Conservation (phyloP, 2,329 filamentous ascomycete genomes). For the Stagonosporopsis vannaccii region DNA sequence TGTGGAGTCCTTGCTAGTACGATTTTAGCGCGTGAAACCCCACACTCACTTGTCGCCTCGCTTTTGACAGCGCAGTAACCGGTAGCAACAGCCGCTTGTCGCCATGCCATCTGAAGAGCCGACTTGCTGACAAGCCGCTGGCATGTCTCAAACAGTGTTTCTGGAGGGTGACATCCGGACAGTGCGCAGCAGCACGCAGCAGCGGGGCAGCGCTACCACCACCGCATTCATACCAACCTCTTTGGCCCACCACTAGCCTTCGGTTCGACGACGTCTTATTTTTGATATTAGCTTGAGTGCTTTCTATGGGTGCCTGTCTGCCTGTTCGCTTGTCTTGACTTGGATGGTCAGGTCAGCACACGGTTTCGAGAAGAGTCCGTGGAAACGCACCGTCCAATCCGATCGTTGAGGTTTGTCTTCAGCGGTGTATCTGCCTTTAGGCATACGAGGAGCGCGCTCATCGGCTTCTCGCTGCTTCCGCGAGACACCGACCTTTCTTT, state of each 20-base stretch:
- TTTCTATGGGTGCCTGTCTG: not conserved
- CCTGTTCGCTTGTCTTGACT: not conserved
- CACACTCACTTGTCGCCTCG: not conserved
- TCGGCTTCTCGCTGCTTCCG: not conserved
- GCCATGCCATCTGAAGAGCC: constrained; percentile 19
- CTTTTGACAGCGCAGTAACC: constrained; percentile 13
- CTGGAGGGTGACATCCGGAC: not conserved
- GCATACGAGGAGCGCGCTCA: not conserved
- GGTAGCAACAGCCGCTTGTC: constrained; percentile 15
- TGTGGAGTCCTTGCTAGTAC: constrained; percentile 17
- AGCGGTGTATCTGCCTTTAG: constrained; percentile 4
- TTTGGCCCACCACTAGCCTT: not conserved
- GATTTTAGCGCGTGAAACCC: constrained; percentile 9
- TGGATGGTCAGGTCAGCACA: constrained; percentile 1
- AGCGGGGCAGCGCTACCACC: too few relatives aligned
- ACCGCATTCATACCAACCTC: not conserved
- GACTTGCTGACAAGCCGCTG: constrained; percentile 20
- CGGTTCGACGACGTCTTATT: not conserved
- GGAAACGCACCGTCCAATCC: not conserved
- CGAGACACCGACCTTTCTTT: not conserved
- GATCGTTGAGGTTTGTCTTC: not conserved
- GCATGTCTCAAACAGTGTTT: constrained; percentile 11
- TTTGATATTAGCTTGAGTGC: not conserved
- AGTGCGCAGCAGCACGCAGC: not conserved
- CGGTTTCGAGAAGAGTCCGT: constrained; percentile 7